phyloP scores from a whole-genome alignment of 306 rosid species.

The Cicer pinnatifidum region DNA sequence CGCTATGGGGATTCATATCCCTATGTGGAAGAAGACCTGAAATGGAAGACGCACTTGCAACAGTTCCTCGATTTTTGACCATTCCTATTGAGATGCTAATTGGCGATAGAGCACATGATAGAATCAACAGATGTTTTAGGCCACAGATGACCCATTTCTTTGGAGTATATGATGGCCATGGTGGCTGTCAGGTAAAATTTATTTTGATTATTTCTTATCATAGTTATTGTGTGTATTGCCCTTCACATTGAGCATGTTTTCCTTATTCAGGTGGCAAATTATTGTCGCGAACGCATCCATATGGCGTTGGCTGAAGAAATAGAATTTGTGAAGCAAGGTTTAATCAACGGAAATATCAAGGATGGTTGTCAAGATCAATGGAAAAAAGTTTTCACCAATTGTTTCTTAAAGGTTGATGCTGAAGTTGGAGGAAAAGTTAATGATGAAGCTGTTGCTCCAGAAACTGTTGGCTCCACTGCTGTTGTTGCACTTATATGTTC shows the following conservation, averaged over 20 bases:
- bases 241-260: slow-evolving; percentile 32
- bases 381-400: slow-evolving; percentile 68
- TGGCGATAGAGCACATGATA: slow-evolving; percentile 63
- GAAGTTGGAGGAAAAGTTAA: slow-evolving; percentile 77
- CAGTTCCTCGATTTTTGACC: slow-evolving; percentile 62
- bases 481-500: slow-evolving; percentile 82
- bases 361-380: slow-evolving; percentile 75
- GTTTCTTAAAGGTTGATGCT: slow-evolving; percentile 78
- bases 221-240: not conserved
- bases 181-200: slow-evolving; percentile 78
- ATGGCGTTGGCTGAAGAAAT: slow-evolving; percentile 85
- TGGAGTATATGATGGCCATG: slow-evolving; percentile 97
- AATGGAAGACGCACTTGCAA: slow-evolving; percentile 89
- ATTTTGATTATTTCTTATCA: not conserved
- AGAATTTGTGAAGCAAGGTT: slow-evolving; percentile 60
- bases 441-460: slow-evolving; percentile 76
- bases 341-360: slow-evolving; percentile 51
- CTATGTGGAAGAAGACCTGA: slow-evolving; percentile 89
- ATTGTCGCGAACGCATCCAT: slow-evolving; percentile 80
- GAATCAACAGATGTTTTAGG: slow-evolving; percentile 61
- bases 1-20: slow-evolving; percentile 83
- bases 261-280: slow-evolving; percentile 76
- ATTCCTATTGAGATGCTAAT: slow-evolving; percentile 83
- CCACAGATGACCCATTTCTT: slow-evolving; percentile 74
- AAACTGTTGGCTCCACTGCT: slow-evolving; percentile 94